Base-by-base conservation (phyloP, 441 rosid species). In the Brassica balearica region DNA sequence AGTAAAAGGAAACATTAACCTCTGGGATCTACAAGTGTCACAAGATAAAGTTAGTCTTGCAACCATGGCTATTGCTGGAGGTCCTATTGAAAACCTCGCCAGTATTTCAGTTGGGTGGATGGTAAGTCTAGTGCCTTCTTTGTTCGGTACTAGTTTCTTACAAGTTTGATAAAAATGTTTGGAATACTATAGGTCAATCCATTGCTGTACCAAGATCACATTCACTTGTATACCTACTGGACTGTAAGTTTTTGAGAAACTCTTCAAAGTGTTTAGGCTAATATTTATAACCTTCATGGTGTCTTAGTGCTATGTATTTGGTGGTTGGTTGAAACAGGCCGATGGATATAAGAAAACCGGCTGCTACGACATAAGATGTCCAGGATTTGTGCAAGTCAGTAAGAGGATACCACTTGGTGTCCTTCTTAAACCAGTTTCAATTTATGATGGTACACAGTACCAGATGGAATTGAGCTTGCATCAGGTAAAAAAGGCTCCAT, bases 81-180 rank as follows among this genome's bases (percentile, higher is more conserved):
- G 69, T 15, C 68, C 68, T 12, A 6, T 23, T 17, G 68, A 72
- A 36, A n/a, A 58, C 9, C 67, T 75, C n/a, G 32, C 78, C 41
- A 75, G 78, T 48, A 67, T 75, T 75, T 75, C 78, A 23, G 78
- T 75, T 67, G 78, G 78, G n/a, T 75, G 78, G 78, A 67, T 75
- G 73, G 78, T 67, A 38, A 56, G 67, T 17, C 67, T 5, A 56
- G 6, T 38, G 59, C 23, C 23, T 63, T 0, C 12, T 60, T 72
- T 20, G 2, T 60, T 1, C 5, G 3, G 1, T 2, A 34, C 14
- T 9, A 32, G 4, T 20, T 66, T 68, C 27, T 25, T 25, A 25
- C 27, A 25, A 25, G 25, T 55, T 22, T 56, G 29, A 3, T 3
- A 75, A 75, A 19, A 22, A 19, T 41, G 48, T 60, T 53, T 15